Evolutionary conservation across 169 alveolate species (phyloP).

Genomic region (Neospora caninum): DNA sequence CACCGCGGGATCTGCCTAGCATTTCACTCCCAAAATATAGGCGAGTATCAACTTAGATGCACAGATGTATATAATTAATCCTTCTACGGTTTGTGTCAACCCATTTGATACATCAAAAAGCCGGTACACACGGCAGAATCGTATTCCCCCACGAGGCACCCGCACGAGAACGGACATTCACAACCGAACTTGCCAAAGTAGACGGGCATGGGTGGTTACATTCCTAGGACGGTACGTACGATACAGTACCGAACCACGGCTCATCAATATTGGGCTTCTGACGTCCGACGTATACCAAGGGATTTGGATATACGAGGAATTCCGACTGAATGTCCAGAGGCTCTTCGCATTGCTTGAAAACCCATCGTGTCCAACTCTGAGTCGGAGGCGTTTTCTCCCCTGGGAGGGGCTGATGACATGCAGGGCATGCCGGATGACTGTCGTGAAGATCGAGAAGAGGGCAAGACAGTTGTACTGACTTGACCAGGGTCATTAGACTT

Average conservation of each 20-base stretch:
- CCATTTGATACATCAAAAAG: background rate
- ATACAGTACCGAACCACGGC: conserved; percentile 23
- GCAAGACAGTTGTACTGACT: background rate
- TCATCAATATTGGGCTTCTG: background rate
- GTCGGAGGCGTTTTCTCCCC: conserved; percentile 5
- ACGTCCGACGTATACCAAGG: background rate
- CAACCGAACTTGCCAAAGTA: background rate
- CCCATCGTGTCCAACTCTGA: conserved; percentile 10
- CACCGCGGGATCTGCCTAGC: too few species aligned
- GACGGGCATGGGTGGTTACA: background rate
- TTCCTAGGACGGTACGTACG: background rate
- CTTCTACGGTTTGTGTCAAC: too few species aligned
- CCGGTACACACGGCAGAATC: background rate
- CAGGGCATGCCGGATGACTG: background rate
- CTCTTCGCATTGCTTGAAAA: conserved; percentile 45
- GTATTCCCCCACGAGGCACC: background rate
- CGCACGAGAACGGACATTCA: background rate
- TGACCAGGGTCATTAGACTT: background rate
- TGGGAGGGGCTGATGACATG: background rate
- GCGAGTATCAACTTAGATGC: too few species aligned
- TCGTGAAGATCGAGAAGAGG: background rate
- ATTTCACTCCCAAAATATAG: too few species aligned
- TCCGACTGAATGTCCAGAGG: background rate
- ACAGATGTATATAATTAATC: too few species aligned
- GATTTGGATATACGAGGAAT: conserved; percentile 1